Evolutionary conservation across 257 asterid genomes (phyloP).

Genomic region (Agastache rugosa): DNA sequence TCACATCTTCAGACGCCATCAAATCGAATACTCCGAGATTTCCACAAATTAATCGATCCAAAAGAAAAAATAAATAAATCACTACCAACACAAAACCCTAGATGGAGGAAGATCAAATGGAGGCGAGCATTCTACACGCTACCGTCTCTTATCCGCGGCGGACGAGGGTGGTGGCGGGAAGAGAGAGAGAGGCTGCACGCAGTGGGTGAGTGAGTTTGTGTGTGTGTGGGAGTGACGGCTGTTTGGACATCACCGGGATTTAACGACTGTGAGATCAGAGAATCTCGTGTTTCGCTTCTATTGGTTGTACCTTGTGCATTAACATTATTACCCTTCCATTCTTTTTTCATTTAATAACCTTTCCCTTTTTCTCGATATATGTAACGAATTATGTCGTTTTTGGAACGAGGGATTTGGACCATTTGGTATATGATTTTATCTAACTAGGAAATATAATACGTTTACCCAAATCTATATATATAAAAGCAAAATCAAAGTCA

Average conservation of each 20-base stretch:
- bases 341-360: not conserved
- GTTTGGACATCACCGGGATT: not conserved
- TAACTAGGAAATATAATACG: too few species aligned
- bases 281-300: constrained; percentile 18
- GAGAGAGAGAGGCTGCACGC: constrained; percentile 15
- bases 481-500: too few species aligned
- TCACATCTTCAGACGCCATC: constrained; percentile 94
- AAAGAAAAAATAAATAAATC: not conserved
- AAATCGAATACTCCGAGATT: constrained; percentile 24
- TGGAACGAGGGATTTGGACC: not conserved
- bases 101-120: constrained; percentile 29
- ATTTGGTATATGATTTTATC: not conserved
- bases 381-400: not conserved
- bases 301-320: constrained; percentile 25
- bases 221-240: constrained; percentile 35
- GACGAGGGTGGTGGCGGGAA: constrained; percentile 19
- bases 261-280: constrained; percentile 1
- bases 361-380: not conserved
- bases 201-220: constrained; percentile 25
- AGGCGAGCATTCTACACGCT: constrained; percentile 17
- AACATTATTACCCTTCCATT: not conserved
- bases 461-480: too few species aligned
- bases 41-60: constrained; percentile 19
- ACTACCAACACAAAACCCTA: constrained; percentile 30
- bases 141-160: constrained; percentile 22